Evolutionary conservation across 768 basidiomycete species (phyloP).

Genomic region (Myochromella boudieri): DNA sequence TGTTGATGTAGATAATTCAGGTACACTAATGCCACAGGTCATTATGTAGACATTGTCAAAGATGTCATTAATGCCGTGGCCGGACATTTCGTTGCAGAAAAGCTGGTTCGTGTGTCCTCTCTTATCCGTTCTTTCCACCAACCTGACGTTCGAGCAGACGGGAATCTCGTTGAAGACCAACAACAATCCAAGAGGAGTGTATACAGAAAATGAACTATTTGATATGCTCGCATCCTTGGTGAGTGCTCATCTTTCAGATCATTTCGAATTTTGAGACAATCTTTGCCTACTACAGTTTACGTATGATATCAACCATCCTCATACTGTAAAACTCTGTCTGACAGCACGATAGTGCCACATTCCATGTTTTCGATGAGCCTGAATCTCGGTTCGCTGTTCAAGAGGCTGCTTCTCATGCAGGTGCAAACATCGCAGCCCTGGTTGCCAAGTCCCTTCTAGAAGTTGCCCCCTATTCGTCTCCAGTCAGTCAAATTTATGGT

Average conservation of each 20-base stretch:
- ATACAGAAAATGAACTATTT: conserved; percentile 47
- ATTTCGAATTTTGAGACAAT: background rate
- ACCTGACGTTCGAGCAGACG: conserved; percentile 23
- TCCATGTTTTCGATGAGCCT: conserved; percentile 29
- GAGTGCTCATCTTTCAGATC: conserved; percentile 8
- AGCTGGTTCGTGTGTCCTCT: conserved; percentile 27
- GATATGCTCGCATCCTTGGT: conserved; percentile 40
- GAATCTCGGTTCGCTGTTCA: conserved; percentile 33
- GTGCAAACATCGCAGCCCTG: conserved; percentile 27
- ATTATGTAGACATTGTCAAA: conserved; percentile 45
- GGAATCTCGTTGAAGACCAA: conserved; percentile 49
- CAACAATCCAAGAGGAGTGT: conserved; percentile 39
- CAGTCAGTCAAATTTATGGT: conserved; percentile 20
- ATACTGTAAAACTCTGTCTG: background rate
- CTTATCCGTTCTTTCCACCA: background rate
- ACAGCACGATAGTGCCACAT: conserved; percentile 18
- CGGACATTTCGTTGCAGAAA: conserved; percentile 39
- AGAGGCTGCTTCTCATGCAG: conserved; percentile 26
- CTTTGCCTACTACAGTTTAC: conserved; percentile 8
- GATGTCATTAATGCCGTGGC: conserved; percentile 47
- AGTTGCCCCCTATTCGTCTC: conserved; percentile 22
- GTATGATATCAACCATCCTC: background rate
- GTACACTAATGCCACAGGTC: conserved; percentile 31
- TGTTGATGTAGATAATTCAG: conserved; percentile 3
- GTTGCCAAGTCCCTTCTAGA: conserved; percentile 30